Base-by-base conservation (phyloP, 1,139 yeast species). In the Geotrichum cucujoidarum region DNA sequence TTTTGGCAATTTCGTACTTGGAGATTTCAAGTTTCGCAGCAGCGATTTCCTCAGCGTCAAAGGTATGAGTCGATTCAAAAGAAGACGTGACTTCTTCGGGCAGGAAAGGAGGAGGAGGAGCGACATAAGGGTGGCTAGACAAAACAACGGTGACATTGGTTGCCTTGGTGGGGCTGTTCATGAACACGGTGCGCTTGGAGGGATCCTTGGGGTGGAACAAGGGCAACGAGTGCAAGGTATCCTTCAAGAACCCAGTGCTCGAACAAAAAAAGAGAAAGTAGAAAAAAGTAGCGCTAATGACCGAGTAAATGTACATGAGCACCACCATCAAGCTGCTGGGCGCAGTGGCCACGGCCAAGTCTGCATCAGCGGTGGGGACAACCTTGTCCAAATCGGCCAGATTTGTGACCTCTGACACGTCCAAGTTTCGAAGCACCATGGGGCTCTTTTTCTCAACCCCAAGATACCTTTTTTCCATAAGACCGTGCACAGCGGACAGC, bases 81-180 rank as follows among this genome's bases (percentile, higher is more conserved):
- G 14, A 4, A 8, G 53, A 40, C 11, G 22, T 35, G 2, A 48
- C 31, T 11, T 48, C 38, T 4, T 44, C 49, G 13, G 61, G 62
- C 18, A 44, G 24, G 4, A 47, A 27, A 6, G 60, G 57, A 8
- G 53, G 56, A 17, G 60, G 59, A 3, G 48, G 40, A 11, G 49
- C 48, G 8, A 53, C 43, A 37, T 34, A 43, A n/a, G 38, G 50
- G 13, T 49, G 40, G 27, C 54, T 50, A 31, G 52, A 46, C 17
- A 60, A 40, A 8, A 57, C 50, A 10, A 57, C 51, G 5, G 56
- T 56, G 14, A 59, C 51, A 38, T 53, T 55, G 20, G 40, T 45
- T 10, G 62, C 62, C 11, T 40, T 35, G 5, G 49, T 40, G 2
- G 48, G 43, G 20, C 36, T 35, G 20, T 25, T 31, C 32, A 41